A percentile compares a stretch with the other conserved stretches of the same genome.
Evolutionary conservation across 805 yeast species (phyloP).

Genomic region (Wickerhamiella occidentalis): DNA sequence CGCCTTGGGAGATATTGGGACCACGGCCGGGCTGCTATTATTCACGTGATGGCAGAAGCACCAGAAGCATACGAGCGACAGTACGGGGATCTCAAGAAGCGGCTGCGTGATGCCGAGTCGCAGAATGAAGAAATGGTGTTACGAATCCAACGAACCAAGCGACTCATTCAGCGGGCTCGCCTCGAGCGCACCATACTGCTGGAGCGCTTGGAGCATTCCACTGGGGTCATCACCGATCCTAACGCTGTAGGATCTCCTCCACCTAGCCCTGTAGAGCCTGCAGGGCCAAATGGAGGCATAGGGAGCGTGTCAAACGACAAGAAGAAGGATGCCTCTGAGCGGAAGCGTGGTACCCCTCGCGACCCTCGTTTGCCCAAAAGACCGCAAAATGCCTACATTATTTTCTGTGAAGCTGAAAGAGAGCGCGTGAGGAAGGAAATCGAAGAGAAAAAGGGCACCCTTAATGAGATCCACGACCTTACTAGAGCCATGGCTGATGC

Average conservation of each 20-base stretch:
- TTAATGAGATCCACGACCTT: conserved; percentile 40
- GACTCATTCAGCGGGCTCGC: conserved; percentile 63
- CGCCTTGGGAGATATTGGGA: not conserved
- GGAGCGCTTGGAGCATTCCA: conserved; percentile 54
- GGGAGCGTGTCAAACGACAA: conserved; percentile 3
- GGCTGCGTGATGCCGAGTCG: conserved; percentile 61
- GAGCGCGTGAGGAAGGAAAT: conserved; percentile 52
- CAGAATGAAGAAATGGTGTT: conserved; percentile 65
- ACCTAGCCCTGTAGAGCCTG: conserved; percentile 3
- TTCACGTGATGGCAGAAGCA: conserved; percentile 8
- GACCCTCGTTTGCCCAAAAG: conserved; percentile 82
- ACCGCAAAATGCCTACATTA: conserved; percentile 80
- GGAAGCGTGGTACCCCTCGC: conserved; percentile 34
- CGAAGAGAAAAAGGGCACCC: conserved; percentile 30
- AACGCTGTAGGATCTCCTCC: conserved; percentile 18
- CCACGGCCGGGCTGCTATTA: not conserved
- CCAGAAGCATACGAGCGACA: conserved; percentile 21
- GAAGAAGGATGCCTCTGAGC: conserved; percentile 11
- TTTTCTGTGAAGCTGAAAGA: conserved; percentile 78
- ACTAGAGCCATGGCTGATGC: conserved; percentile 72
- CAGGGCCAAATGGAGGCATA: not conserved
- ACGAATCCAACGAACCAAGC: conserved; percentile 64
- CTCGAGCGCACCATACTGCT: conserved; percentile 71
- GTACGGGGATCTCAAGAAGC: conserved; percentile 57
- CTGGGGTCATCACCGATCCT: conserved; percentile 18